Evolutionary conservation across 441 rosid species (phyloP), one percentile per base, ranked within the genome.

Genomic region (Gossypium trilobum): DNA sequence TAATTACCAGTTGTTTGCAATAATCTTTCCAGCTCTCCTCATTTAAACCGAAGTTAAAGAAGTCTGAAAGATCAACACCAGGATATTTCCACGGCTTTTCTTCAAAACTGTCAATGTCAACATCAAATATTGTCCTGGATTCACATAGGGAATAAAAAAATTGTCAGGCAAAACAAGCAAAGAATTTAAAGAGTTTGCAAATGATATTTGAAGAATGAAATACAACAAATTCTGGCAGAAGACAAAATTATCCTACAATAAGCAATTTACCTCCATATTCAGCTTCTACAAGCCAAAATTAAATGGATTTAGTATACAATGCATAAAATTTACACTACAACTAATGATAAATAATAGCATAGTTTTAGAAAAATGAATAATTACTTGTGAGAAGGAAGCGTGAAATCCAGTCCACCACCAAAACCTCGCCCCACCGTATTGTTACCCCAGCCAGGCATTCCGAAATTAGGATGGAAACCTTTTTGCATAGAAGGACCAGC

Each of bases 341-440:
- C 46, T 23, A 23, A 46, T 0, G 10, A 23, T 46, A 46, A 46
- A 48, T 1, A 65, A 65, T n/a, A 13, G 42, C 11, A 44, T 23
- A 65, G 25, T n/a, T 6, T n/a, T 46, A 77, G 77, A 71, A 54
- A 75, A 75, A 10, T 8, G 52, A 77, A 73, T 17, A 23, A 50
- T 85, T 88, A 95, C 99, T 89, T 95, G 93, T 95, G 97, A 68
- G 99, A 88, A 79, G 99, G 99, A 82, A 92, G 97, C 1, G 97
- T 92, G 77, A 95, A 95, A 33, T 95, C 99, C 75, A 85, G 82
- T 63, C 96, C 92, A 9, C 87, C 83, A 3, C 89, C 88, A 82
- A 80, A 82, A 61, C 88, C 94, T 63, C 97, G 87, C 8, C 99
- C 97, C 0, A 89, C 80, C 81, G 80, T 68, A 65, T 79, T 84